These are phyloP conservation scores for Cordyceps pruinosa DNA, from an alignment of 2,329 filamentous ascomycete species.

Conservation along the genomic window DNA sequence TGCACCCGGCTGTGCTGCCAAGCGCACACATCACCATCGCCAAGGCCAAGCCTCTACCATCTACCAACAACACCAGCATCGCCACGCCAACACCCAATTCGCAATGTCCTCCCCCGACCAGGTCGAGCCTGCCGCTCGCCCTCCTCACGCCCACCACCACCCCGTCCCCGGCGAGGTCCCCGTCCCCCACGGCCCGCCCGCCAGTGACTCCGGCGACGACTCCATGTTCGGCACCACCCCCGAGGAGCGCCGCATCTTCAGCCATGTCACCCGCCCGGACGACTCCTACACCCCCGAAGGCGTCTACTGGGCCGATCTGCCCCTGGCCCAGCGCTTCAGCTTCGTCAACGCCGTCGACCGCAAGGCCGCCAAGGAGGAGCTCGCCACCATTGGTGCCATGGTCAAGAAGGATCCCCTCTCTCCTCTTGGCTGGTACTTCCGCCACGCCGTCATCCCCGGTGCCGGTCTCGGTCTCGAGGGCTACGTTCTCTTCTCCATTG, in stretches of 20 bases:
- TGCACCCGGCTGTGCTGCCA: background rate
- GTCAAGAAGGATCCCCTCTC: slow-evolving; percentile 80
- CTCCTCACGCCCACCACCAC: slow-evolving; percentile 29
- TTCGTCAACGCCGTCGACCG: slow-evolving; percentile 73
- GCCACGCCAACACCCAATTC: background rate
- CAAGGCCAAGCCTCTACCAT: background rate
- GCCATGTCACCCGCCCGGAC: slow-evolving; percentile 75
- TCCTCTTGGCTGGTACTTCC: slow-evolving; percentile 79
- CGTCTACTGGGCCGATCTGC: slow-evolving; percentile 88
- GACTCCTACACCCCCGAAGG: slow-evolving; percentile 80
- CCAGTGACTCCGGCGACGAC: slow-evolving; percentile 43
- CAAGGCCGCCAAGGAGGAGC: slow-evolving; percentile 62
- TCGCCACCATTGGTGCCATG: slow-evolving; percentile 63
- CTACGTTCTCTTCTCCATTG: slow-evolving; percentile 95
- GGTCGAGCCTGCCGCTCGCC: slow-evolving; percentile 1
- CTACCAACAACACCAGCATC: background rate
- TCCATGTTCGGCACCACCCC: slow-evolving; percentile 35
- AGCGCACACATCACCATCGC: background rate
- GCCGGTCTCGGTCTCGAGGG: slow-evolving; percentile 89
- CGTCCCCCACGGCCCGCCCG: slow-evolving; percentile 43
- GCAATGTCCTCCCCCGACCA: slow-evolving; percentile 1
- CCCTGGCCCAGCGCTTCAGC: slow-evolving; percentile 57
- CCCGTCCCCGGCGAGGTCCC: slow-evolving; percentile 45
- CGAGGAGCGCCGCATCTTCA: slow-evolving; percentile 59
- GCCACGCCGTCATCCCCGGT: slow-evolving; percentile 86